Conservation (phyloP, 1,284 basidiomycete species). For the Apiotrichum porosum region DNA sequence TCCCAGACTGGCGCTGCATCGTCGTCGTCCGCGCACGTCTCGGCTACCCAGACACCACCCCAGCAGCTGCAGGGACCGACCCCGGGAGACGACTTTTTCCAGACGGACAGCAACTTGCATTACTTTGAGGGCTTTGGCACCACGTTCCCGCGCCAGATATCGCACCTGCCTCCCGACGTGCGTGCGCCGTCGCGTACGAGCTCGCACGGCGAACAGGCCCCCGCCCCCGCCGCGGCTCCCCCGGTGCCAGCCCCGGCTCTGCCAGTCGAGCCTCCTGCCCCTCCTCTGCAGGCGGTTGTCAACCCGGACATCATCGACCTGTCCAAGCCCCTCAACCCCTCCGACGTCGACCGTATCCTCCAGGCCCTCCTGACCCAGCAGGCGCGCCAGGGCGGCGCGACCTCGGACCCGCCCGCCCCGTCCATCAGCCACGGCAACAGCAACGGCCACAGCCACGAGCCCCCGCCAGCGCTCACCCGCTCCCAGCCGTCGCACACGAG, state of each 20-base stretch:
- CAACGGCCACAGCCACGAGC: background rate
- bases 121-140: no score
- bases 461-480: background rate
- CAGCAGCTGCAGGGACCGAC: background rate
- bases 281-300: background rate
- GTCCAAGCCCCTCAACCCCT: constrained; percentile 42
- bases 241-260: background rate
- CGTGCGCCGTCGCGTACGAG: background rate
- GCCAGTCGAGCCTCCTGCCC: background rate
- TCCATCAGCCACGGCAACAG: background rate
- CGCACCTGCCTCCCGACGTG: background rate
- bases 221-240: background rate
- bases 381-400: background rate
- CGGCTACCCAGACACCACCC: background rate
- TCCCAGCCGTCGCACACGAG: background rate
- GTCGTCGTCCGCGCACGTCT: no score
- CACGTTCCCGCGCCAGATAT: background rate
- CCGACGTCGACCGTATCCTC: constrained; percentile 38
- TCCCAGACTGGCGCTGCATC: background rate
- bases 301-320: constrained; percentile 41
- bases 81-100: no score
- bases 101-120: no score
- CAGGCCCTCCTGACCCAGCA: constrained; percentile 35
- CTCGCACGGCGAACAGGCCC: background rate
- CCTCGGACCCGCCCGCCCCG: background rate